Percentiles rank a stretch among this genome's conserved stretches.
phyloP scores from a whole-genome alignment of 2,329 filamentous ascomycete genomes.

The Metarhizium rileyi region DNA sequence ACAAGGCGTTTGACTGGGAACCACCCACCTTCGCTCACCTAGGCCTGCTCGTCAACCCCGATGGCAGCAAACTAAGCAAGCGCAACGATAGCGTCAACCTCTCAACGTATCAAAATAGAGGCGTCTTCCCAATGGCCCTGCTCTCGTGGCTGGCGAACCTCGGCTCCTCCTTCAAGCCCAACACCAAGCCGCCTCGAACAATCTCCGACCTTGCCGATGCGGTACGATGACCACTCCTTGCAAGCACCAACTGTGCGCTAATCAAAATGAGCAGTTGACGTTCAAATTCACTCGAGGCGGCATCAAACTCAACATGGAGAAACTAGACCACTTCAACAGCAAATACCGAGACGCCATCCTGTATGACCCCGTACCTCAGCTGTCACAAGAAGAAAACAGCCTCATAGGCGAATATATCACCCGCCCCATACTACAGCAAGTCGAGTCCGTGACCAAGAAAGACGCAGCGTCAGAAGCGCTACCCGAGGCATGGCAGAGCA shows the following conservation, averaged over 20 bases:
- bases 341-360: constrained; percentile 41
- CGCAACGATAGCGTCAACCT: constrained; percentile 50
- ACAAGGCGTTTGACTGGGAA: constrained; percentile 66
- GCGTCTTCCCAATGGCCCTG: constrained; percentile 40
- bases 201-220: constrained; percentile 61
- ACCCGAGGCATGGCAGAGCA: constrained; percentile 13
- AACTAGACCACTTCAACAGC: constrained; percentile 71
- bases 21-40: constrained; percentile 72
- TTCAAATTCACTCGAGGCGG: constrained; percentile 88
- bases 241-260: constrained; percentile 9
- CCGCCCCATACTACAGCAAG: constrained; percentile 13
- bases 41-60: constrained; percentile 58
- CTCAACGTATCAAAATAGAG: constrained; percentile 37
- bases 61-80: constrained; percentile 79
- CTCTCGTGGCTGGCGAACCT: constrained; percentile 77
- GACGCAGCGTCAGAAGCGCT: constrained; percentile 1
- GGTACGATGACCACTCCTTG: constrained; percentile 34
- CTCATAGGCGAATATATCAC: constrained; percentile 16
- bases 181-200: constrained; percentile 26
- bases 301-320: constrained; percentile 70
- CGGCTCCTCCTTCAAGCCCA: constrained; percentile 22
- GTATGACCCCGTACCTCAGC: constrained; percentile 12
- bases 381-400: constrained; percentile 13
- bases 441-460: constrained; percentile 15
- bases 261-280: constrained; percentile 48